These are phyloP conservation scores for Aphanomyces stellatus DNA, from an alignment of 352 stramenopile genomes.

Conservation along the genomic window DNA sequence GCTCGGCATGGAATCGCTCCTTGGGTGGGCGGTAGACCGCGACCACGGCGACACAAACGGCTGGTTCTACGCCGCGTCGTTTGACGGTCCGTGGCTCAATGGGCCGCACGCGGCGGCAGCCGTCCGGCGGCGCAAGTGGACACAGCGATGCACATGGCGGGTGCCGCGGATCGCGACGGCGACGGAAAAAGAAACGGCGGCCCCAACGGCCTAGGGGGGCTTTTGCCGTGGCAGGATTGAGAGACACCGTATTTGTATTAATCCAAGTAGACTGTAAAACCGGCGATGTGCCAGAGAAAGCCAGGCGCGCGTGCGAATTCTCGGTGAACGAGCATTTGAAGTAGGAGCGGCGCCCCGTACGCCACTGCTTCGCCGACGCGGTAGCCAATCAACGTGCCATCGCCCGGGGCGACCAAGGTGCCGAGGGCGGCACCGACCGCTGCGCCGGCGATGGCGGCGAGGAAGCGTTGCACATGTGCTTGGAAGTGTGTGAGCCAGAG, in stretches of 20 bases:
- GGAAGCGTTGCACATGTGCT: background rate
- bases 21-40: conserved; percentile 47
- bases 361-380: background rate
- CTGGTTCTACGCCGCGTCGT: conserved; percentile 64
- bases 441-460: background rate
- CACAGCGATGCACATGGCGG: conserved; percentile 39
- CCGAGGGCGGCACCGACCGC: conserved; percentile 6
- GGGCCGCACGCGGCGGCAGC: conserved; percentile 44
- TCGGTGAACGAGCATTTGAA: background rate
- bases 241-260: background rate
- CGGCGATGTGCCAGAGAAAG: background rate
- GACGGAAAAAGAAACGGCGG: background rate
- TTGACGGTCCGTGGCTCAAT: conserved; percentile 44
- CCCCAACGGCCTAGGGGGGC: no score
- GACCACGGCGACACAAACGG: conserved; percentile 40
- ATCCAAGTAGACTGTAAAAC: background rate
- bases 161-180: background rate
- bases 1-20: conserved; percentile 35
- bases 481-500: background rate
- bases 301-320: background rate
- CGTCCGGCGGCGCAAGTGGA: conserved; percentile 57
- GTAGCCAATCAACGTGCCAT: background rate
- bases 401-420: background rate
- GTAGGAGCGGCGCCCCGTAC: background rate
- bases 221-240: background rate